Percentiles rank a stretch among this genome's conserved stretches.
phyloP scores from a whole-genome alignment of 352 stramenopile genomes.

The Phytopythium ostracodes region DNA sequence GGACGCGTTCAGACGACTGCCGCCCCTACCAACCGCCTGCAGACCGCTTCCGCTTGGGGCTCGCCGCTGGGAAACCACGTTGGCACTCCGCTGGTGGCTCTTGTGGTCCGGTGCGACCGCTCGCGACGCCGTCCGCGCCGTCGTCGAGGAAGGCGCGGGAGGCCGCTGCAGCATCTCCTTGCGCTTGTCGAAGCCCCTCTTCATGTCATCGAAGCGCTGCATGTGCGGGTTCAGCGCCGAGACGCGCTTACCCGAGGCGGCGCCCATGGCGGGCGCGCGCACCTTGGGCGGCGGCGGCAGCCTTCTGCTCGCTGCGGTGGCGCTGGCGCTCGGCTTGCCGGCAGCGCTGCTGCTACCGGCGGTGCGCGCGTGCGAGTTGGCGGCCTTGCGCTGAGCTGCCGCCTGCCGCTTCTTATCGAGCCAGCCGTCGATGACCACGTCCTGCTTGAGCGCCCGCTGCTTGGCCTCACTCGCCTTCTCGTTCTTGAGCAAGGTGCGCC shows the following conservation, averaged over 20 bases:
- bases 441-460: slow-evolving; percentile 44
- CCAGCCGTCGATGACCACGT: slow-evolving; percentile 72
- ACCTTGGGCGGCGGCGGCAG: slow-evolving; percentile 39
- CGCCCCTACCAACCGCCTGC: background rate
- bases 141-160: slow-evolving; percentile 12
- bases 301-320: slow-evolving; percentile 11
- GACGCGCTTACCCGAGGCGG: slow-evolving; percentile 50
- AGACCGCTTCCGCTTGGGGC: background rate
- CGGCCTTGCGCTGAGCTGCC: slow-evolving; percentile 43
- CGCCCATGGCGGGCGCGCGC: slow-evolving; percentile 33
- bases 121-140: background rate
- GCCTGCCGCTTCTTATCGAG: slow-evolving; percentile 65
- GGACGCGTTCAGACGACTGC: background rate
- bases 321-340: slow-evolving; percentile 3
- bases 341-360: background rate
- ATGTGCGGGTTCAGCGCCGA: slow-evolving; percentile 37
- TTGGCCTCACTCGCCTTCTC: slow-evolving; percentile 40
- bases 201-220: slow-evolving; percentile 66
- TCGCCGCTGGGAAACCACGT: background rate
- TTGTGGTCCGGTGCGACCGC: background rate
- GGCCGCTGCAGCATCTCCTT: slow-evolving; percentile 44
- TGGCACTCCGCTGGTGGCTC: background rate
- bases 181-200: slow-evolving; percentile 51
- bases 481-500: slow-evolving; percentile 50
- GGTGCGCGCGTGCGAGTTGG: slow-evolving; percentile 25